Base-by-base conservation (phyloP, 495 filamentous ascomycete species). In the Lineolata rhizophorae region DNA sequence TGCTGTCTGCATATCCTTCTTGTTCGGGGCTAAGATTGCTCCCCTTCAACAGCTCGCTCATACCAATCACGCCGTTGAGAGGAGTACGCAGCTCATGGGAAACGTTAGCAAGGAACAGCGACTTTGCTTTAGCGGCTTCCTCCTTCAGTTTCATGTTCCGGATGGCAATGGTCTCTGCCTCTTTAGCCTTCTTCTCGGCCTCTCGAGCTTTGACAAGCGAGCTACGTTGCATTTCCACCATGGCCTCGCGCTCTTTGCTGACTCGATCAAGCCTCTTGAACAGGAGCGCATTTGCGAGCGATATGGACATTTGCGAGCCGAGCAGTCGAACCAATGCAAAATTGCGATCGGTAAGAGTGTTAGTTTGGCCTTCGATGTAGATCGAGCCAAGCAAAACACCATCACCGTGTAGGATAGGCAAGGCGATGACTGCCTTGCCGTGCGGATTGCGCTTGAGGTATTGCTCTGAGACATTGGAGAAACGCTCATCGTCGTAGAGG, bases 21-120 rank as follows among this genome's bases (percentile, higher is more conserved):
- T 93, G 83, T 47, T 93, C 82, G 34, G 62, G 67, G 35, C 72
- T 73, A 33, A 93, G 59, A 18, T 55, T 54, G 29, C 75, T 90
- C 25, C 72, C 76, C 40, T 83, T 76, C 13, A 93, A 59, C 11
- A 93, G 56, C 45, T 93, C 82, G 2, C 76, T 82, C 46, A 90
- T 82, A 4, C 83, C 80, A 53, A 91, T 87, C 2, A 91, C 78
- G 18, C 81, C 81, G 44, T 83, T 84, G 37, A 92, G 65, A 0
- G 80, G 84, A 2, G 81, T 87, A 14, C 81, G 70, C 29, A 85
- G 53, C 51, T 87, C 80, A 44, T 87, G 80, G 2, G 77, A 84
- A 11, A 91, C 81, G 44, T 92, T 93, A 12, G 83, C 83, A 14
- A 93, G 62, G 61, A 93, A 93, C 30, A 91, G 83, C 4, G 72